Conservation (phyloP, 2,329 filamentous ascomycete species). For the Verticillium longisporum region DNA sequence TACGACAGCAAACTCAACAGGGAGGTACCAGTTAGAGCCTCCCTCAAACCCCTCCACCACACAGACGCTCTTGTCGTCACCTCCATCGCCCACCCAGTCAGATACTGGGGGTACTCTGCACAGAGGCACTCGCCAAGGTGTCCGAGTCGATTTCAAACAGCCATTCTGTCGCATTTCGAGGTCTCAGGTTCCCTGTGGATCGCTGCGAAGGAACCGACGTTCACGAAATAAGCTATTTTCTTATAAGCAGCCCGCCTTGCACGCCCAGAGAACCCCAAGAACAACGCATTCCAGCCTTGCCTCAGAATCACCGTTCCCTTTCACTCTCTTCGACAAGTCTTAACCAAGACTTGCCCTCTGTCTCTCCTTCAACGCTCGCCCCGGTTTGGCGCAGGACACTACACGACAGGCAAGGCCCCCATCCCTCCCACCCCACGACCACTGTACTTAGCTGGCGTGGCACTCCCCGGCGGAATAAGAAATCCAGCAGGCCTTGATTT, state of each 20-base stretch:
- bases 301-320: neutral
- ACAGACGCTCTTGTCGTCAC: neutral
- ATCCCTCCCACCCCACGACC: neutral
- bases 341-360: neutral
- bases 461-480: neutral
- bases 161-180: neutral
- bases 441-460: neutral
- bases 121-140: slow-evolving; percentile 2
- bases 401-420: neutral
- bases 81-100: neutral
- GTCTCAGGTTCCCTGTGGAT: slow-evolving; percentile 3
- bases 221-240: neutral
- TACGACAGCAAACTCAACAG: neutral
- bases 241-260: neutral
- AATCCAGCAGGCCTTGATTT: slow-evolving; percentile 3
- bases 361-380: neutral
- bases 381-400: slow-evolving; percentile 1
- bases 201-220: neutral
- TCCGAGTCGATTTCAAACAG: slow-evolving; percentile 1
- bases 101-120: neutral
- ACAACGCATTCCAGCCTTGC: neutral
- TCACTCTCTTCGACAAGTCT: neutral
- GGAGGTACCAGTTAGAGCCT: neutral
- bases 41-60: neutral
- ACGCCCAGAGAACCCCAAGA: slow-evolving; percentile 1